Evolutionary conservation across 768 basidiomycete species (phyloP).

Genomic region (Auricularia sp.): DNA sequence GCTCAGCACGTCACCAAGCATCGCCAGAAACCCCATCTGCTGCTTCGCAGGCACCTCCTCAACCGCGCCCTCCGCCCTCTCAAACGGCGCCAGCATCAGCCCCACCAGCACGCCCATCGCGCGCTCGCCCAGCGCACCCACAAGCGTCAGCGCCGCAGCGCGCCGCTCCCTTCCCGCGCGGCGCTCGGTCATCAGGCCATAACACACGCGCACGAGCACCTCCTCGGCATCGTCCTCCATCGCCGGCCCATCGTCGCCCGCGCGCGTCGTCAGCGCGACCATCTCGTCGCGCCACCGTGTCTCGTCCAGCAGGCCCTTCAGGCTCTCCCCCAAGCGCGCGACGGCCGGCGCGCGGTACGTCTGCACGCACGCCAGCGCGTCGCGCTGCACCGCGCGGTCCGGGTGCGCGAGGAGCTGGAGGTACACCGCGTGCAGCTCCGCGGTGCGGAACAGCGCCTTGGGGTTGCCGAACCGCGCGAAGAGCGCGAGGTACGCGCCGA

Average conservation of each 20-base stretch:
- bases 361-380: constrained; percentile 67
- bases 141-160: constrained; percentile 60
- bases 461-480: constrained; percentile 89
- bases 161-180: constrained; percentile 53
- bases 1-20: constrained; percentile 77
- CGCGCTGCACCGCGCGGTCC: constrained; percentile 64
- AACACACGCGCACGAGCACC: constrained; percentile 64
- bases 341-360: constrained; percentile 67
- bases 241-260: constrained; percentile 34
- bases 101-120: constrained; percentile 74
- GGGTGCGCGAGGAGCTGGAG: constrained; percentile 72
- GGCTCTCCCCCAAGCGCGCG: constrained; percentile 45
- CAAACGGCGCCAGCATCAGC: constrained; percentile 50
- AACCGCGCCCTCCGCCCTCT: constrained; percentile 11
- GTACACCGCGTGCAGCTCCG: constrained; percentile 57
- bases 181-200: constrained; percentile 78
- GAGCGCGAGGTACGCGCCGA: constrained; percentile 56
- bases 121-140: constrained; percentile 57
- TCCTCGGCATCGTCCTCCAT: constrained; percentile 42
- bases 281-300: constrained; percentile 86
- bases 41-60: constrained; percentile 41
- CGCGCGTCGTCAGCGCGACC: constrained; percentile 53
- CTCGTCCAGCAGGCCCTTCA: constrained; percentile 69
- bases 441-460: constrained; percentile 72
- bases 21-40: constrained; percentile 71